Conservation (phyloP, 129 eudicot genomes). For the Deinandra increscens region DNA sequence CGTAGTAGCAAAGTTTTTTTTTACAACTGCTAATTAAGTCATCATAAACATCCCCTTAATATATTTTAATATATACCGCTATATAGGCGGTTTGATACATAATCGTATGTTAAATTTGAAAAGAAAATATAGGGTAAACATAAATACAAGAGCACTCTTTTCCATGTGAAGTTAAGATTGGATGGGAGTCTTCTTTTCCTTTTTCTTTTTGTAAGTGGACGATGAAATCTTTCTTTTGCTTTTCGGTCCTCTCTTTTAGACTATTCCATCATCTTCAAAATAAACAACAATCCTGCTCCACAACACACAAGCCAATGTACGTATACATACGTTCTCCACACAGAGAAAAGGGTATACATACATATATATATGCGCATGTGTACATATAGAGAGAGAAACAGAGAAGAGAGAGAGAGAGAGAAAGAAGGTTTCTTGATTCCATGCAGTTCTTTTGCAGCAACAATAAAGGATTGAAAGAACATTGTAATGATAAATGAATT, state of each 20-base stretch:
- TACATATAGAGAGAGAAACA: conserved; percentile 5
- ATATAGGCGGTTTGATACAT: no score
- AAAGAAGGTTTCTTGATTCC: conserved; percentile 38
- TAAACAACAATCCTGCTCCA: conserved; percentile 43
- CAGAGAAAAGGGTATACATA: no score
- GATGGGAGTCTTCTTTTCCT: conserved; percentile 35
- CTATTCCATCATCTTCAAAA: conserved; percentile 68
- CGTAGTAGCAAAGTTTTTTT: no score
- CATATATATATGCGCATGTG: no score
- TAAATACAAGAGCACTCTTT: conserved; percentile 74
- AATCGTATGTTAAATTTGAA: no score
- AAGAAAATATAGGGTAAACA: conserved; percentile 7
- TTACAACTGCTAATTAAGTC: no score
- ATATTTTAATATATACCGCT: no score
- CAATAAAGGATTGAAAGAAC: conserved; percentile 48
- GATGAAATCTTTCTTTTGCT: conserved; percentile 77
- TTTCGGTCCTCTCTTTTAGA: conserved; percentile 86
- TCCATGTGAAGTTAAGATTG: conserved; percentile 52
- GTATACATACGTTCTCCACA: no score
- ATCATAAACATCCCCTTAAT: no score
- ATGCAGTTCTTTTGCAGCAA: conserved; percentile 48
- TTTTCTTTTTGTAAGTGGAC: conserved; percentile 57
- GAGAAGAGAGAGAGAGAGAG: neutral
- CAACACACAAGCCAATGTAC: no score
- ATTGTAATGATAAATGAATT: conserved; percentile 84